phyloP scores from a whole-genome alignment of 2,329 filamentous ascomycete genomes.

The Fusarium lateritium region DNA sequence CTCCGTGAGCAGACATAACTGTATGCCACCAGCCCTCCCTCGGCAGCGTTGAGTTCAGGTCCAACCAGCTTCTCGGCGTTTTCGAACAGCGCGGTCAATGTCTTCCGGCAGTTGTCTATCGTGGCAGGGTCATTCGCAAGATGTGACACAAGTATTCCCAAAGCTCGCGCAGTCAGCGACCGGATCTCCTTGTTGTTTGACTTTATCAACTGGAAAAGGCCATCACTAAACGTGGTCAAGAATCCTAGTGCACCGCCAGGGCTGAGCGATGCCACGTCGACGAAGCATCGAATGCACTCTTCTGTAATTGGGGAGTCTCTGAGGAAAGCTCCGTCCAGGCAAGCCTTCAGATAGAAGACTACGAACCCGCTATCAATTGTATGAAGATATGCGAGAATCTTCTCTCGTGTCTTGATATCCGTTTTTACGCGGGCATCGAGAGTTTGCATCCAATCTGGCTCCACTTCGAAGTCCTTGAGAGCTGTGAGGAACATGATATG shows the following conservation, averaged over 20 bases:
- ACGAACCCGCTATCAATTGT: slow-evolving; percentile 58
- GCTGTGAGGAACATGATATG: slow-evolving; percentile 67
- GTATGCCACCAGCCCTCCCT: slow-evolving; percentile 64
- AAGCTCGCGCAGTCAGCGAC: slow-evolving; percentile 75
- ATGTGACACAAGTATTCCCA: slow-evolving; percentile 84
- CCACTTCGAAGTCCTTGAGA: slow-evolving; percentile 68
- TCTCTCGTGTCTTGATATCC: slow-evolving; percentile 74
- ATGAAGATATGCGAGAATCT: slow-evolving; percentile 69
- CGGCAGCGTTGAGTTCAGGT: slow-evolving; percentile 60
- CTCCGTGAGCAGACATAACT: slow-evolving; percentile 61
- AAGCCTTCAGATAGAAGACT: slow-evolving; percentile 64
- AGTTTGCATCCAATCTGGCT: slow-evolving; percentile 88
- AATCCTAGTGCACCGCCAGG: slow-evolving; percentile 66
- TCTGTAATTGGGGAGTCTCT: slow-evolving; percentile 60
- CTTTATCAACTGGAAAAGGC: slow-evolving; percentile 72
- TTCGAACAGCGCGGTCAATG: slow-evolving; percentile 62
- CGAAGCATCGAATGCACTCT: slow-evolving; percentile 66
- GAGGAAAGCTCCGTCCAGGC: slow-evolving; percentile 70
- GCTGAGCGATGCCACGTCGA: slow-evolving; percentile 66
- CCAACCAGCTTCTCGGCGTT: slow-evolving; percentile 60
- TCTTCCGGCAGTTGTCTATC: slow-evolving; percentile 46
- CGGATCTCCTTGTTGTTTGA: slow-evolving; percentile 82
- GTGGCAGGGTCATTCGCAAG: slow-evolving; percentile 58
- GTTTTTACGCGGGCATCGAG: slow-evolving; percentile 81
- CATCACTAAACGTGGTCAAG: slow-evolving; percentile 64